These are phyloP conservation scores for Helicostylum pulchrum DNA, from an alignment of 192 early-diverging fungal genomes.

Conservation along the genomic window DNA sequence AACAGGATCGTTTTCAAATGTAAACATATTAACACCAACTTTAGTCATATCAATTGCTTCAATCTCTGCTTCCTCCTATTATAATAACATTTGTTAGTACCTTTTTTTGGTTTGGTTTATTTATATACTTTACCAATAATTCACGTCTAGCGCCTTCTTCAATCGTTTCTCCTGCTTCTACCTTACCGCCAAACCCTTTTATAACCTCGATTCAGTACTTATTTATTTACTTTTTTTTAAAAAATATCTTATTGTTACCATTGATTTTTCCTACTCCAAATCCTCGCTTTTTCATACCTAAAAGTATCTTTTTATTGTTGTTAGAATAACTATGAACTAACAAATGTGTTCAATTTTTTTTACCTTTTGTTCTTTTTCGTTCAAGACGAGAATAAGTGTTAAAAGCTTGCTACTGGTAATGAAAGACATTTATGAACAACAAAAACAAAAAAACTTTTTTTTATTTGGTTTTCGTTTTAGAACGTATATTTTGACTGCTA, in stretches of 20 bases:
- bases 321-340: not conserved
- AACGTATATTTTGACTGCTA: too few species aligned
- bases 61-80: slow-evolving; percentile 56
- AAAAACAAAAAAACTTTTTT: slow-evolving; percentile 6
- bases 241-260: slow-evolving; percentile 35
- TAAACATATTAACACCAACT: slow-evolving; percentile 59
- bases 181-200: slow-evolving; percentile 74
- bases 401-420: not conserved
- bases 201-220: not conserved
- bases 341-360: not conserved
- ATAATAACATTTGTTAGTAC: not conserved
- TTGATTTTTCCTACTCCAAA: slow-evolving; percentile 68
- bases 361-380: slow-evolving; percentile 26
- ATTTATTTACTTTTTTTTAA: not conserved
- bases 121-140: slow-evolving; percentile 28
- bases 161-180: slow-evolving; percentile 64
- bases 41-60: slow-evolving; percentile 38
- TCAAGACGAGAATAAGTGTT: slow-evolving; percentile 14
- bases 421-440: not conserved
- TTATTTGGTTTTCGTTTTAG: not conserved
- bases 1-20: slow-evolving; percentile 59
- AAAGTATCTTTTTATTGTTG: slow-evolving; percentile 44
- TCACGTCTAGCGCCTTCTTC: slow-evolving; percentile 62
- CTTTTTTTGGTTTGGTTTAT: not conserved
- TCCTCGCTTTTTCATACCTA: slow-evolving; percentile 81